Evolutionary conservation across 2,329 filamentous ascomycete species (phyloP), one percentile per base, ranked within the genome.

Genomic region (Colletotrichum sp.): DNA sequence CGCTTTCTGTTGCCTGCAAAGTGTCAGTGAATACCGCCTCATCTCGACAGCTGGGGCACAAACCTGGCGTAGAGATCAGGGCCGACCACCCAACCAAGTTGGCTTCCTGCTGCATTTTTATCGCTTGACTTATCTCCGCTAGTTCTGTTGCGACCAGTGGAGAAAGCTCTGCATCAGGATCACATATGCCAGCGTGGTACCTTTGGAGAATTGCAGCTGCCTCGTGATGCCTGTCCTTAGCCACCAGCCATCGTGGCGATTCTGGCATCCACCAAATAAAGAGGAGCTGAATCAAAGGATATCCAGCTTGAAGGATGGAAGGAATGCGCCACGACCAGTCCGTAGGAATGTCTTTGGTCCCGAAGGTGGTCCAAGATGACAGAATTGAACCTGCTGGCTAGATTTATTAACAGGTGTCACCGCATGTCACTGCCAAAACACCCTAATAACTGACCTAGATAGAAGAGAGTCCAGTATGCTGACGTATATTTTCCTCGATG

Each of bases 71-170:
- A 16, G 34, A 36, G 15, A 36, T 36, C 34, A 36, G 34, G 34
- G 34, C 34, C 34, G 15, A 36, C 34, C 34, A 36, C 15, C 34
- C 34, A 16, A 36, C 34, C 34, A 36, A 36, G 15, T 36, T 36
- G 34, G 34, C 34, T 36, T 36, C 15, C 34, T 36, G 13, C 8
- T 36, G 34, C 34, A 36, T 36, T 15, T 36, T 36, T 7, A 36
- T 36, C 34, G 34, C 34, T 8, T 36, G 34, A 36, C 34, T 36
- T 36, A 86, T 85, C 70, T 87, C 84, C 34, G 78, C 79, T 67
- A 84, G 79, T 76, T 86, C 83, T 6, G 86, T 81, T 66, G 80
- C 79, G 7, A 86, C 85, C 16, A 86, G 79, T 1, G 83, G 80
- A 8, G 80, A 79, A 12, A 83, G 73, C 4, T 76, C 72, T 16